Base-by-base conservation (phyloP, 2,329 filamentous ascomycete genomes). In the Cercospora zeae-maydis region DNA sequence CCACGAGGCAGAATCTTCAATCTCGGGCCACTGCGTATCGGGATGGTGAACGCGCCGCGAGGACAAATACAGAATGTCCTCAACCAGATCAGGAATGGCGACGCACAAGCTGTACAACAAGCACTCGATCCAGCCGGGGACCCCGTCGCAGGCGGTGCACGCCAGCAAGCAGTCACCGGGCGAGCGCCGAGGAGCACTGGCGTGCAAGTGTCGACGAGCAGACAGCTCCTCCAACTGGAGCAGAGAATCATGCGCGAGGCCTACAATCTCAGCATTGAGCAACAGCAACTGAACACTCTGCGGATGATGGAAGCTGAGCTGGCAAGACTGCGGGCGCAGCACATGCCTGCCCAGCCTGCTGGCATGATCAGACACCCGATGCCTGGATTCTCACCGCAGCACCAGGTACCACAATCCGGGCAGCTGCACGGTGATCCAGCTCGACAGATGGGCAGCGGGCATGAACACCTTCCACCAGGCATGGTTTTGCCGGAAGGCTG, bases 11-110 rank as follows among this genome's bases (percentile, higher is more conserved):
- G 74, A 9, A 72, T 91, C 60, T 87, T 89, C 70, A 89, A 91
- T 69, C 78, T 95, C 52, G 91, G 91, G 0, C 91, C 91, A 1
- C 79, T 95, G 33, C 82, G 90, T 30, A 79, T 95, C 21, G 90
- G 88, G 0, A 90, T 93, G 69, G 80, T 83, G 19, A 83, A 82
- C 47, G 80, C 89, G 76, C 75, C 88, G 76, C 75, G 69, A 31
- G 71, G 70, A 8, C 73, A 75, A 34, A 69, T 76, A 7, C 78
- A 81, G 68, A 85, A 84, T 45, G 63, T 74, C 21, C 62, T 74
- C 30, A 69, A 74, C 27, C 71, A 74, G 45, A 65, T 74, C 58
- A 69, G 71, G 10, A 70, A 74, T 39, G 31, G 64, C 54, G 27
- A 65, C 64, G 14, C 58, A 16, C 56, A 31, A 45, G 58, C 33